Conservation (phyloP, 2,329 filamentous ascomycete genomes). For the Arthrinium phaeospermum region DNA sequence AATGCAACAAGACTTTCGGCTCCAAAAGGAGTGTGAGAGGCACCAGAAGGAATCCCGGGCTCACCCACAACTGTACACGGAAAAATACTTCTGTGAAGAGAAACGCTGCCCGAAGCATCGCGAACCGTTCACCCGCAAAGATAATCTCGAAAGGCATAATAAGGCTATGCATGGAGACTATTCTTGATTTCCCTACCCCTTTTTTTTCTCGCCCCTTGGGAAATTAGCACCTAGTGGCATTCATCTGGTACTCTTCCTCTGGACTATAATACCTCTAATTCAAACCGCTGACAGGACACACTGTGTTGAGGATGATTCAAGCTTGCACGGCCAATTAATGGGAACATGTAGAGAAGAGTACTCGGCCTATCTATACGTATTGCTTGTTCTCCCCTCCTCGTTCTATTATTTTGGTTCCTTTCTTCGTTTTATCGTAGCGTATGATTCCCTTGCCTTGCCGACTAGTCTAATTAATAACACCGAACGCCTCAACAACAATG, state of each 20-base stretch:
- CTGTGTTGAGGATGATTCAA: background rate
- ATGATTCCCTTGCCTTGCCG: background rate
- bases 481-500: background rate
- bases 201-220: background rate
- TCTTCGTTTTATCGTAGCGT: background rate
- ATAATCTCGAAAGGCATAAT: constrained; percentile 20
- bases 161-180: constrained; percentile 18
- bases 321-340: background rate
- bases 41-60: constrained; percentile 10
- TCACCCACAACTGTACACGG: constrained; percentile 11
- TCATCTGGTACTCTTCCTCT: background rate
- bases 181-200: background rate
- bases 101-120: background rate
- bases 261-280: background rate
- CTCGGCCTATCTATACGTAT: background rate
- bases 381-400: background rate
- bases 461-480: background rate
- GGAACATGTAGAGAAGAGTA: constrained; percentile 6
- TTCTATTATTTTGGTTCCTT: background rate
- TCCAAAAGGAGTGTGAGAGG: constrained; percentile 19
- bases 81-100: constrained; percentile 12
- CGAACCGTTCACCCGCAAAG: constrained; percentile 11
- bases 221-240: background rate
- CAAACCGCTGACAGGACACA: background rate
- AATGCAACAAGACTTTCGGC: constrained; percentile 15